Base-by-base conservation (phyloP, 1,284 basidiomycete genomes). In the Cutaneotrichosporon cutaneum region DNA sequence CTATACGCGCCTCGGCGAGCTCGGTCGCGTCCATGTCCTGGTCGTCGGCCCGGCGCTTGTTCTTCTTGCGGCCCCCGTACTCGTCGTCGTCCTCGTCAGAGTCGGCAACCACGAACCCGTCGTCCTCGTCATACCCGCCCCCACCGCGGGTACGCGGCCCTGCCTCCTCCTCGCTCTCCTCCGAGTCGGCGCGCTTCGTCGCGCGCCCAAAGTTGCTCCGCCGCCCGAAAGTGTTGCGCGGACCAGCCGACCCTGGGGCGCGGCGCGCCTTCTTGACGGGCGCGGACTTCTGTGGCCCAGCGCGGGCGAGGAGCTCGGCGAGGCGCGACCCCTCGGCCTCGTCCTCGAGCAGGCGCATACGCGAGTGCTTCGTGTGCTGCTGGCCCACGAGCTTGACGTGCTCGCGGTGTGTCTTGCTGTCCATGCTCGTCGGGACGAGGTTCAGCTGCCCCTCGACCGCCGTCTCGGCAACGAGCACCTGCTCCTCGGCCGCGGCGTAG, bases 61-160 rank as follows among this genome's bases (percentile, higher is more conserved):
- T 68, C 56, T 58, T 59, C 44, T 54, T 64, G 60, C 24, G 21
- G 44, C 59, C 35, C 53, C 60, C 51, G 59, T 60, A 54, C 44
- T 62, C 68, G 63, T 67, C 57, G 61, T 64, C 32, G 44, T 51
- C 65, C 59, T 72, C 64, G 55, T 64, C 61, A 8, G 63, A 64
- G 62, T 77, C 75, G 18, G 72, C 74, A 13, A 78, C 75, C 18
- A 78, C 72, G 59, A 78, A 78, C 26, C 77, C 77, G 62, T 78
- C 77, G 58, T 78, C 75, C 52, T 78, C 76, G 50, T 76, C 74
- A 54, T 77, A 76, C 30, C 70, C 68, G 44, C 60, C 42, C 18
- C 58, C 61, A 18, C 59, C 50, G 18, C 54, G 30, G 33, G 18
- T 59, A 58, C 52, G 54, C 24, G 45, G 58, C 44, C 30, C 36